These are phyloP conservation scores for Fistulinella cinereoalba DNA, from an alignment of 1,284 basidiomycete genomes.

Conservation along the genomic window DNA sequence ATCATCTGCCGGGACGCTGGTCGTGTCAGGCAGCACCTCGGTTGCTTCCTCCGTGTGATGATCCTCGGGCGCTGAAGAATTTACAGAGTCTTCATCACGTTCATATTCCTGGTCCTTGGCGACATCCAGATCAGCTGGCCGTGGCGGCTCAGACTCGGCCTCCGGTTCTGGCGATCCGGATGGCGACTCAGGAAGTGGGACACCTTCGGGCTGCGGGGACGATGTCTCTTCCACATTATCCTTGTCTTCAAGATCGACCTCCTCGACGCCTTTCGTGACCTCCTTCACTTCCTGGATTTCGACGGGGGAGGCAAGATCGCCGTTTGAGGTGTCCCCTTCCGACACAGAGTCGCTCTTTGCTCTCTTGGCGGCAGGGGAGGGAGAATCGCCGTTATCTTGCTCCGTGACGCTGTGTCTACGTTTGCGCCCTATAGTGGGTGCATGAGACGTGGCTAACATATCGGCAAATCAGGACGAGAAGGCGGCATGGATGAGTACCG, in stretches of 20 bases:
- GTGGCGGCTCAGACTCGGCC: slow-evolving; percentile 9
- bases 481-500: slow-evolving; percentile 9
- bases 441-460: slow-evolving; percentile 63
- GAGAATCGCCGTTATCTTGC: slow-evolving; percentile 41
- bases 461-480: slow-evolving; percentile 13
- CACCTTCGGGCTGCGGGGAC: slow-evolving; percentile 40
- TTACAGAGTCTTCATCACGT: slow-evolving; percentile 20
- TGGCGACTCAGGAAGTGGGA: slow-evolving; percentile 53
- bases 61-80: slow-evolving; percentile 17
- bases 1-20: slow-evolving; percentile 2
- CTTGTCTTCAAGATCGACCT: slow-evolving; percentile 58
- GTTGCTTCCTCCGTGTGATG: slow-evolving; percentile 12
- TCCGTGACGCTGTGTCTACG: slow-evolving; percentile 58
- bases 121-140: slow-evolving; percentile 15
- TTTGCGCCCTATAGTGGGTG: slow-evolving; percentile 65
- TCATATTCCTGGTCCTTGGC: slow-evolving; percentile 37
- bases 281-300: slow-evolving; percentile 59
- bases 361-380: slow-evolving; percentile 43
- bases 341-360: slow-evolving; percentile 30
- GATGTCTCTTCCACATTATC: slow-evolving; percentile 17
- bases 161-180: slow-evolving; percentile 21
- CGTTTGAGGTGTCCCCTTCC: slow-evolving; percentile 19
- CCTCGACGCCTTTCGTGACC: slow-evolving; percentile 66
- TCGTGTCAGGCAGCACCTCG: slow-evolving; percentile 1
- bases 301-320: slow-evolving; percentile 13